Evolutionary conservation across 1,139 yeast species (phyloP), one percentile per base, ranked within the genome.

Genomic region (Debaryomyces udenii): DNA sequence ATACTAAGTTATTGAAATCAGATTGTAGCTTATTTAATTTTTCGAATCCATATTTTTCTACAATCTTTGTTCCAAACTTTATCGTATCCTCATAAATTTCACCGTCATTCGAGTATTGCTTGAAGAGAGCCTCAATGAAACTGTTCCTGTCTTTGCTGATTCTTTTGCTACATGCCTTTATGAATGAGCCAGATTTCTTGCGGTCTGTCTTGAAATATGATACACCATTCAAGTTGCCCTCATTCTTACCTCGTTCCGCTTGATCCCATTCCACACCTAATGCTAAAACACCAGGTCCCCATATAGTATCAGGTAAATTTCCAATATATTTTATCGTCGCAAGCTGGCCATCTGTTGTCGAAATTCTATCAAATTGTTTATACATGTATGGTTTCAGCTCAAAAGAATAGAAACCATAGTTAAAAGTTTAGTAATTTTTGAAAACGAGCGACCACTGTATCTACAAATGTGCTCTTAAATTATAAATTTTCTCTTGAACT

Each of bases 231-330:
- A 80, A 78, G 20, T 72, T 68, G 6, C 99, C 99, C 50, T 80
- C 76, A 56, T 93, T 90, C 57, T 87, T 86, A 9, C 99, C 99
- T 37, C 80, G 70, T 4, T 55, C 55, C 1, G 74, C 61, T 40
- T 80, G 70, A 57, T 91, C 97, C 97, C 97, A 91, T 57, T 91
- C 97, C 1, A 91, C 73, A 0, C 97, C 97, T 11, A 78, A 62
- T 0, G 93, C 90, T 0, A 40, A 28, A 0, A 48, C 47, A 2
- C 58, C 64, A 5, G 59, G 59, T 0, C 81, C 79, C 96, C 96
- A 89, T 3, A 64, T 66, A 0, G 78, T 75, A 1, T 53, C 35
- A 34, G 39, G 60, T 2, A 89, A 61, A 0, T 43, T 33, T 0
- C 97, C 97, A 0, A 76, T 57, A 52, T 59, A 90, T 41, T 74